Base-by-base conservation (phyloP, 345 rosid species). In the Hypericum androsaemum region DNA sequence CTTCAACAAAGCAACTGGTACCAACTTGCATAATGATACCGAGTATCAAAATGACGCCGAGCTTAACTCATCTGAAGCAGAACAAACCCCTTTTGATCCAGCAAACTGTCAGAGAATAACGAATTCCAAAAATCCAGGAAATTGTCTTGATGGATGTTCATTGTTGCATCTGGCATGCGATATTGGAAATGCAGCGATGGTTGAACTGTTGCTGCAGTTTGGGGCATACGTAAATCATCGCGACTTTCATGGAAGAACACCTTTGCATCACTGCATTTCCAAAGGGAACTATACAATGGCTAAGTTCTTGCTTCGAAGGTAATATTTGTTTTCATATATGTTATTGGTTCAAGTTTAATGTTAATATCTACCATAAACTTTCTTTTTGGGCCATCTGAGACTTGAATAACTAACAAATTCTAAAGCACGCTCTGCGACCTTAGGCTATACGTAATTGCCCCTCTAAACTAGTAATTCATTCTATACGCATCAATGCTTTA, bases 151-250 rank as follows among this genome's bases (percentile, higher is more conserved):
- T 60, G 95, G 95, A 52, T 80, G 89, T 62, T 81, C 89, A 5
- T 41, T 89, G 56, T 72, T 89, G 72, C 97, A 89, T 63, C 71
- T 89, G 64, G 94, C 94, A 6, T 89, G 95, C 57, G 83, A 72
- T 43, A 65, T 58, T 45, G 72, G 79, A 53, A 71, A 75, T 62
- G 58, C 59, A 8, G 79, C 77, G 64, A 73, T 81, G 86, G 62
- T 81, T 55, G 97, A 89, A 72, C 74, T 86, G 68, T 44, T 89
- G 76, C 62, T 86, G 58, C 97, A 83, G 63, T 86, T 80, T 56
- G 94, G 94, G 57, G 95, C 88, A 14, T 69, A 80, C 58, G 66
- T 78, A 57, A 83, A 86, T 66, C 58, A 65, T 66, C 73, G 66
- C 4, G 97, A 89, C 67, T 83, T 65, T 64, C 89, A 80, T 13